Evolutionary conservation across 176 grass and related monocot genomes (phyloP).

Genomic region (Coix lacrymajobi): DNA sequence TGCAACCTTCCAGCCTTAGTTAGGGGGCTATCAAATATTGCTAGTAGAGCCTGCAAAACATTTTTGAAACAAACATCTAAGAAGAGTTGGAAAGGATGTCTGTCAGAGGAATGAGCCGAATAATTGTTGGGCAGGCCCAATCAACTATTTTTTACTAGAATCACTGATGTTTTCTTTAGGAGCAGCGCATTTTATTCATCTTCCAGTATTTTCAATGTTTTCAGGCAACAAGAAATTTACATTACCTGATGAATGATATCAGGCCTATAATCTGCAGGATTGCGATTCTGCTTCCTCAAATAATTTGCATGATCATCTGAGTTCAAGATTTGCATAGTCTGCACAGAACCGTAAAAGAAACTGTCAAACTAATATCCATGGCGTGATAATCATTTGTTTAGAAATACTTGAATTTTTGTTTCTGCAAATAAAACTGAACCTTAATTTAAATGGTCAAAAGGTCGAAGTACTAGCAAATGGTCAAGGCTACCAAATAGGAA

Average conservation of each 20-base stretch:
- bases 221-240: background rate
- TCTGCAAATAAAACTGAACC: background rate
- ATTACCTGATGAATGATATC: slow-evolving; percentile 97
- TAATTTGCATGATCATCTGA: slow-evolving; percentile 93
- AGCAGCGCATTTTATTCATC: background rate
- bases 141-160: background rate
- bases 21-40: slow-evolving; percentile 95
- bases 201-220: background rate
- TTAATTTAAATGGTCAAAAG: background rate
- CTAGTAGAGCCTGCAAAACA: slow-evolving; percentile 68
- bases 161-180: background rate
- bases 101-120: background rate
- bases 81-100: background rate
- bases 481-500: background rate
- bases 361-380: slow-evolving; percentile 8
- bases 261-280: slow-evolving; percentile 92
- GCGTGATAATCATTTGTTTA: background rate
- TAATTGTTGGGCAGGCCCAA: background rate
- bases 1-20: slow-evolving; percentile 91
- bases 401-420: background rate
- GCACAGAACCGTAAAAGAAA: slow-evolving; percentile 15
- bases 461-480: no score
- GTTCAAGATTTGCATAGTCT: slow-evolving; percentile 94
- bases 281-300: slow-evolving; percentile 74
- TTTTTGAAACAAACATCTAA: background rate